These are phyloP conservation scores for Tuber borchii DNA, from an alignment of 495 filamentous ascomycete species.

Conservation along the genomic window DNA sequence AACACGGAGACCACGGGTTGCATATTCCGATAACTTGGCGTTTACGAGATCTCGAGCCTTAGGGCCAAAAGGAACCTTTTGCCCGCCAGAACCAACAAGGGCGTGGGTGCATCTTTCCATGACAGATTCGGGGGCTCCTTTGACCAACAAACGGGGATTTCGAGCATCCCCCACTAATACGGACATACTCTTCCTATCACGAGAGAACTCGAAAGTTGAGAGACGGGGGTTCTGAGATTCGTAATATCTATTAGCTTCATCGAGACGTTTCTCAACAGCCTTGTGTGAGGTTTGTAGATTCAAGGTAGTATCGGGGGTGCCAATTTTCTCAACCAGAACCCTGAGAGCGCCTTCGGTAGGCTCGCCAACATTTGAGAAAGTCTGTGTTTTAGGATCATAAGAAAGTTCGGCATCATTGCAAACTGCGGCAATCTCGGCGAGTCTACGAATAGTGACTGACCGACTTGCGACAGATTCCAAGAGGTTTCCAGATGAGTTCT, in stretches of 20 bases:
- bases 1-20: constrained; percentile 84
- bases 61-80: constrained; percentile 61
- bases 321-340: constrained; percentile 90
- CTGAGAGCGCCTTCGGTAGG: constrained; percentile 92
- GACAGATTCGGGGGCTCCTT: constrained; percentile 91
- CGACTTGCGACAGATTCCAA: constrained; percentile 62
- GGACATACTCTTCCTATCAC: constrained; percentile 99
- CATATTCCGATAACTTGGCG: constrained; percentile 77
- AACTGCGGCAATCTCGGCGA: constrained; percentile 78
- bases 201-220: constrained; percentile 92
- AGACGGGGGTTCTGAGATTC: constrained; percentile 66
- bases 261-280: constrained; percentile 55
- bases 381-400: constrained; percentile 64
- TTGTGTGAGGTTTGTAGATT: constrained; percentile 52
- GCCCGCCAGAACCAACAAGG: constrained; percentile 67
- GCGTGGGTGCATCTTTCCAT: constrained; percentile 81
- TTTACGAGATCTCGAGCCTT: constrained; percentile 62
- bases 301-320: constrained; percentile 54
- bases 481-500: constrained; percentile 56
- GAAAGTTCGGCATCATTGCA: constrained; percentile 87
- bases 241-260: constrained; percentile 77
- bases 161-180: constrained; percentile 68
- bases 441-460: constrained; percentile 72
- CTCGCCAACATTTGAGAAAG: constrained; percentile 83
- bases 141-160: constrained; percentile 78